Evolutionary conservation across 73 alveolate genomes (phyloP).

Genomic region (Blepharisma japonicum): DNA sequence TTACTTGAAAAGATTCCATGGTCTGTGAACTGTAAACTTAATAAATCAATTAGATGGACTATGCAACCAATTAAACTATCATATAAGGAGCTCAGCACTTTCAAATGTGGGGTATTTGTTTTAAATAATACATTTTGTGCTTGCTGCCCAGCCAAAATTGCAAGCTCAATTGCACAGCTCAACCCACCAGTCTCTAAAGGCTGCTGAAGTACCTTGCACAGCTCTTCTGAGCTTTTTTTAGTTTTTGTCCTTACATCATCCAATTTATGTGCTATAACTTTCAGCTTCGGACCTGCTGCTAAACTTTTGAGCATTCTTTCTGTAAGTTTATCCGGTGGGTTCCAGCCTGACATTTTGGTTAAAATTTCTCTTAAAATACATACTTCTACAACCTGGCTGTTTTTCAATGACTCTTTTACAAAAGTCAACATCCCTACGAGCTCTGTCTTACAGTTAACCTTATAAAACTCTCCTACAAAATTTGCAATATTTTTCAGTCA

Average conservation of each 20-base stretch:
- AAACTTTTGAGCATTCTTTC: conserved; percentile 42
- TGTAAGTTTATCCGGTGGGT: conserved; percentile 51
- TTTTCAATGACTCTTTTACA: conserved; percentile 32
- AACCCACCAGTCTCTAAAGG: conserved; percentile 7
- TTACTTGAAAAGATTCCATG: conserved; percentile 37
- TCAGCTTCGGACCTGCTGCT: conserved; percentile 59
- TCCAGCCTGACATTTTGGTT: conserved; percentile 67
- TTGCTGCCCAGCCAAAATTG: conserved; percentile 44
- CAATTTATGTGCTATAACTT: conserved; percentile 40
- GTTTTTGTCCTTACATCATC: conserved; percentile 39
- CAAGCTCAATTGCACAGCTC: conserved; percentile 18
- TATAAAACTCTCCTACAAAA: conserved; percentile 52
- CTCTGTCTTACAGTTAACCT: conserved; percentile 45
- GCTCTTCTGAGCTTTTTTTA: conserved; percentile 40
- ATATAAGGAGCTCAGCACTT: conserved; percentile 40
- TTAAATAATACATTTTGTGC: conserved; percentile 39
- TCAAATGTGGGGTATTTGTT: conserved; percentile 34
- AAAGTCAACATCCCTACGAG: conserved; percentile 41
- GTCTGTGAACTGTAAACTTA: conserved; percentile 47
- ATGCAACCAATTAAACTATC: conserved; percentile 40
- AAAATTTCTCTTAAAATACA: conserved; percentile 42
- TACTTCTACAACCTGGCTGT: conserved; percentile 41
- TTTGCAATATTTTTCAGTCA: conserved; percentile 52
- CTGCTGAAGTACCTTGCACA: conserved; percentile 35
- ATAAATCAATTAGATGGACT: conserved; percentile 23